Conservation (phyloP, 257 asterid genomes). For the Thymus quinquecostatus region DNA sequence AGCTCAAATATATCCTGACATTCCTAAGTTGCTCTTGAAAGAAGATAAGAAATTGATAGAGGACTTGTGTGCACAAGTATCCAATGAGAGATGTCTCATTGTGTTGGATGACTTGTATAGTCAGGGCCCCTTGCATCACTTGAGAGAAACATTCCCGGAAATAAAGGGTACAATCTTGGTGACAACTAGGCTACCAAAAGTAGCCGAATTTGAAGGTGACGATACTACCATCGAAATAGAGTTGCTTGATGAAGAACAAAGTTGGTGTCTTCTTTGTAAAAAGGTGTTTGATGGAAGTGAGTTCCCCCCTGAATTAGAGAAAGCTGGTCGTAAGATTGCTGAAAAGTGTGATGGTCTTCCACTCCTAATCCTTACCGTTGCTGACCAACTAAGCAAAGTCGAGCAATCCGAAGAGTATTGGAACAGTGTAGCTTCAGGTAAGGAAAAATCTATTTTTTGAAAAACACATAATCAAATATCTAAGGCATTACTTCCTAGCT, state of each 20-base stretch:
- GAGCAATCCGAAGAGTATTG: not conserved
- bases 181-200: not conserved
- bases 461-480: not conserved
- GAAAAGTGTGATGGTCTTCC: not conserved
- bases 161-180: not conserved
- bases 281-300: not conserved
- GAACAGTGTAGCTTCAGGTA: not conserved
- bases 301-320: not conserved
- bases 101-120: not conserved
- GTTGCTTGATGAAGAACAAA: not conserved
- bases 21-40: no score
- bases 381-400: not conserved
- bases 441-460: not conserved
- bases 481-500: constrained; percentile 24
- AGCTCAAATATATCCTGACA: no score
- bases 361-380: not conserved
- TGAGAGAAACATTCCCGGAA: not conserved
- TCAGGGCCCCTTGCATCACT: not conserved
- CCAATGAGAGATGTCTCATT: not conserved
- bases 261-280: not conserved
- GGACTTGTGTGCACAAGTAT: not conserved
- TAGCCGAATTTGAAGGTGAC: not conserved
- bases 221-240: not conserved
- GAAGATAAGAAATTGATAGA: not conserved
- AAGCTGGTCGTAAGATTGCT: not conserved